Evolutionary conservation across 2,329 filamentous ascomycete genomes (phyloP).

Genomic region (Diaporthe sp.): DNA sequence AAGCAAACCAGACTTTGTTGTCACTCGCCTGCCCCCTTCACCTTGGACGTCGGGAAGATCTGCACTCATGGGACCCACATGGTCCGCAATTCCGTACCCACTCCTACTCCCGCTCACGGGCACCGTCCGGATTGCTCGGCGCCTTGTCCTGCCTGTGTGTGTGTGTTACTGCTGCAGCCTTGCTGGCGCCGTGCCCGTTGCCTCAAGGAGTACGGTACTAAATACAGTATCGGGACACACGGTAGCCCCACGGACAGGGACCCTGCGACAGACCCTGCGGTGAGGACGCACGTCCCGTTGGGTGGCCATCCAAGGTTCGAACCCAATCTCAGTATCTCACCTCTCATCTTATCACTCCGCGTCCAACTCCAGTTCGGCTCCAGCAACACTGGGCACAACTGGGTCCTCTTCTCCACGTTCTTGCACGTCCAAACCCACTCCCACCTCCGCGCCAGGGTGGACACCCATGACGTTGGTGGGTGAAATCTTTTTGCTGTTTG

Average conservation of each 20-base stretch:
- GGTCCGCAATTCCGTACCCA: conserved; percentile 30
- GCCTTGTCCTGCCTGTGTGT: conserved; percentile 13
- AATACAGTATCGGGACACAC: conserved; percentile 6
- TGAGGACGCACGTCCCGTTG: conserved; percentile 26
- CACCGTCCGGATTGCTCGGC: conserved; percentile 35
- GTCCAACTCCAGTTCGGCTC: conserved; percentile 34
- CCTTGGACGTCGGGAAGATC: conserved; percentile 33
- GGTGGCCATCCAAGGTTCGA: conserved; percentile 11
- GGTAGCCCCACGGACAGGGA: conserved; percentile 18
- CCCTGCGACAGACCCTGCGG: conserved; percentile 20
- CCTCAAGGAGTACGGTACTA: no score
- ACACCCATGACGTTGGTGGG: conserved; percentile 37
- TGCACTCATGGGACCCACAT: conserved; percentile 32
- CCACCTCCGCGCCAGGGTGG: conserved; percentile 38
- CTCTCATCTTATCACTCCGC: conserved; percentile 39
- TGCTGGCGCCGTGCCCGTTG: conserved; percentile 28
- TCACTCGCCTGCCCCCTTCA: conserved; percentile 15
- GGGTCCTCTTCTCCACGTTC: conserved; percentile 37
- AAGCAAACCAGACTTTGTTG: not conserved
- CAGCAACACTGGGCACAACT: conserved; percentile 27
- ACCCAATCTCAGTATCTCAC: conserved; percentile 33
- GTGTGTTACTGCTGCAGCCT: not conserved
- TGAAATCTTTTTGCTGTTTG: conserved; percentile 39
- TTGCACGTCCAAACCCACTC: conserved; percentile 29
- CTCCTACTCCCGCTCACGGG: conserved; percentile 31